Percentiles rank a stretch among this genome's conserved stretches.
These are phyloP conservation scores for Phytophthora cajani DNA, from an alignment of 352 stramenopile species.

Conservation along the genomic window DNA sequence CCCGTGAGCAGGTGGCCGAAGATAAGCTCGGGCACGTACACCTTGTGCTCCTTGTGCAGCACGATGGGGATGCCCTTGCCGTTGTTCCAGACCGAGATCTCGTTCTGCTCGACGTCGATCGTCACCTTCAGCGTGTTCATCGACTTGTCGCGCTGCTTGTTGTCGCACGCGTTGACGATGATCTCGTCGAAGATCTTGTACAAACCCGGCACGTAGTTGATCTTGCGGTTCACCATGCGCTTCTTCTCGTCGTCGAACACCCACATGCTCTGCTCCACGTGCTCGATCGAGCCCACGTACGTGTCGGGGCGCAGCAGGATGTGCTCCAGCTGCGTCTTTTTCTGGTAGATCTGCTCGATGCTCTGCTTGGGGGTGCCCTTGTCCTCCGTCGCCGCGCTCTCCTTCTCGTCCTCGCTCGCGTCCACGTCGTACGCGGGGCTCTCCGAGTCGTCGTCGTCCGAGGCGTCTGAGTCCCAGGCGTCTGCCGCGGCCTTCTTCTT, in stretches of 20 bases:
- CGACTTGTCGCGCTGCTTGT: conserved; percentile 99
- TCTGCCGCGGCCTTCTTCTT: conserved; percentile 59
- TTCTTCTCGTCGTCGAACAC: conserved; percentile 92
- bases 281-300: conserved; percentile 97
- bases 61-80: conserved; percentile 97
- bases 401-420: conserved; percentile 41
- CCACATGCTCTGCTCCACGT: conserved; percentile 92
- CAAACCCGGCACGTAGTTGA: conserved; percentile 96
- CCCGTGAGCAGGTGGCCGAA: conserved; percentile 98
- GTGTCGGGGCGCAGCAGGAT: conserved; percentile 98
- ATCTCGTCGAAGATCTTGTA: conserved; percentile 99
- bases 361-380: conserved; percentile 57
- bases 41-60: conserved; percentile 97
- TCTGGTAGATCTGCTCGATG: conserved; percentile 96
- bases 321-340: conserved; percentile 98
- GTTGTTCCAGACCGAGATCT: conserved; percentile 98
- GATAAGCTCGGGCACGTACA: conserved; percentile 98
- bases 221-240: conserved; percentile 93
- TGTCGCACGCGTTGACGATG: conserved; percentile 99
- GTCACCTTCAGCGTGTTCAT: conserved; percentile 95
- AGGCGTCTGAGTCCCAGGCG: conserved; percentile 48
- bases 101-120: conserved; percentile 92
- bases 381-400: conserved; percentile 10
- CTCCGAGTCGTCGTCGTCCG: conserved; percentile 26
- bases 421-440: conserved; percentile 38